Percentiles rank a stretch among this genome's conserved stretches.
phyloP scores from a whole-genome alignment of 345 rosid genomes.

The Balakata baccata region DNA sequence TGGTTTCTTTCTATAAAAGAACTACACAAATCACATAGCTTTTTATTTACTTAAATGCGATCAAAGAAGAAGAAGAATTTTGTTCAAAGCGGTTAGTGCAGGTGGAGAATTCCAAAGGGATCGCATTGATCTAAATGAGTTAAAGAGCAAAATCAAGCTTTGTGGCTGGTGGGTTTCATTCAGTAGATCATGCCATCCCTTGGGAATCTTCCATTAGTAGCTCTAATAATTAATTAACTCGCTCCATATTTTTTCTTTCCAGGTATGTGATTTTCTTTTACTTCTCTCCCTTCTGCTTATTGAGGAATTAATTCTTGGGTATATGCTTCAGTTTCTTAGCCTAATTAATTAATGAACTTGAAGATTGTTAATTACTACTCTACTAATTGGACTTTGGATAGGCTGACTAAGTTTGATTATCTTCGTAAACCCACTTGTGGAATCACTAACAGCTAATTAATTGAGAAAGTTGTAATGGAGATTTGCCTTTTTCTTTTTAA shows the following conservation, averaged over 20 bases:
- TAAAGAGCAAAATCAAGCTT: neutral
- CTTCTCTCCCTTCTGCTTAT: too few species aligned
- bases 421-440: too few species aligned
- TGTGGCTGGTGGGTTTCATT: constrained; percentile 6
- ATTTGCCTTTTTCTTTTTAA: too few species aligned
- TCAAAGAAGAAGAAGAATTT: too few species aligned
- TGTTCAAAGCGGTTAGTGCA: constrained; percentile 29
- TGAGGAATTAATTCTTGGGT: too few species aligned
- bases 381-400: too few species aligned
- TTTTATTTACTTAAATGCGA: neutral
- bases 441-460: too few species aligned
- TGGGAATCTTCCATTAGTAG: constrained; percentile 48
- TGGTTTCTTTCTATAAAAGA: constrained; percentile 19
- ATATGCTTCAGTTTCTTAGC: too few species aligned
- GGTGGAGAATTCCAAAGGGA: constrained; percentile 69
- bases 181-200: constrained; percentile 63
- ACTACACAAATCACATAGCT: neutral
- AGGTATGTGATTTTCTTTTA: neutral
- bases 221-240: constrained; percentile 28
- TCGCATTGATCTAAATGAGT: constrained; percentile 55
- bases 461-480: too few species aligned
- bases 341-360: too few species aligned
- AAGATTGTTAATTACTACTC: too few species aligned
- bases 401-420: too few species aligned
- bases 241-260: neutral